A percentile compares a stretch with the other conserved stretches of the same genome.
Conservation (phyloP, 2,329 filamentous ascomycete species). For the Plectosphaerella cucumerina region DNA sequence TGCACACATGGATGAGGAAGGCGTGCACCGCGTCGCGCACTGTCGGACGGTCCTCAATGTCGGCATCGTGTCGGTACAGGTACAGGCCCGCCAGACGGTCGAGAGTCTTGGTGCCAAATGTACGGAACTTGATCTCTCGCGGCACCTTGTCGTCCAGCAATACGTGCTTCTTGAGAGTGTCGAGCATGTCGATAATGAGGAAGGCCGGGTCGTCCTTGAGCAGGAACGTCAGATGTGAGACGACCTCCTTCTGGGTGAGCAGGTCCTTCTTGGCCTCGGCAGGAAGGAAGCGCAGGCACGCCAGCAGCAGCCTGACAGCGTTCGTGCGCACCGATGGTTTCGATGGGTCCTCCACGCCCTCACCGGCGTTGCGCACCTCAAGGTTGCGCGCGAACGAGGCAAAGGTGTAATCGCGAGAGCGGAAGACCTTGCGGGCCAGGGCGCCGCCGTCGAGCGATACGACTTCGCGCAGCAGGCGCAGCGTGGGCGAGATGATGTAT, state of each 20-base stretch:
- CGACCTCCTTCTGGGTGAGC: slow-evolving; percentile 71
- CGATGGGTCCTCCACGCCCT: slow-evolving; percentile 58
- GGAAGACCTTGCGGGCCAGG: slow-evolving; percentile 72
- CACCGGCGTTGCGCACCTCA: slow-evolving; percentile 56
- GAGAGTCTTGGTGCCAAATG: slow-evolving; percentile 72
- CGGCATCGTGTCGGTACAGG: slow-evolving; percentile 46
- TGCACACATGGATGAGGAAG: slow-evolving; percentile 73
- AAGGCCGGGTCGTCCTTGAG: slow-evolving; percentile 74
- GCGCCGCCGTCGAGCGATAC: slow-evolving; percentile 80
- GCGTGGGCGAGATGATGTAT: slow-evolving; percentile 81
- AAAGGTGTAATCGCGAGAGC: slow-evolving; percentile 72
- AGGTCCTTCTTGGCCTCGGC: slow-evolving; percentile 77
- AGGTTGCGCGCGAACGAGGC: slow-evolving; percentile 79
- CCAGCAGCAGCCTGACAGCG: slow-evolving; percentile 75
- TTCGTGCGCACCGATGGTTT: slow-evolving; percentile 80
- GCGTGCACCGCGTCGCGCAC: slow-evolving; percentile 69
- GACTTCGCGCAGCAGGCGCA: slow-evolving; percentile 83
- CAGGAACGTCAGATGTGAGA: slow-evolving; percentile 77
- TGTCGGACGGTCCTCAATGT: slow-evolving; percentile 35
- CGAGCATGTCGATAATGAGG: slow-evolving; percentile 70
- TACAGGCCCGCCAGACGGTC: slow-evolving; percentile 70
- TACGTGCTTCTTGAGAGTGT: slow-evolving; percentile 64
- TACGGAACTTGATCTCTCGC: slow-evolving; percentile 67
- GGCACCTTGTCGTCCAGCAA: slow-evolving; percentile 71
- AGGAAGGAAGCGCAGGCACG: slow-evolving; percentile 74